A percentile compares a stretch with the other conserved stretches of the same genome.
phyloP scores from a whole-genome alignment of 1,284 basidiomycete genomes.

The Tilletia horrida region DNA sequence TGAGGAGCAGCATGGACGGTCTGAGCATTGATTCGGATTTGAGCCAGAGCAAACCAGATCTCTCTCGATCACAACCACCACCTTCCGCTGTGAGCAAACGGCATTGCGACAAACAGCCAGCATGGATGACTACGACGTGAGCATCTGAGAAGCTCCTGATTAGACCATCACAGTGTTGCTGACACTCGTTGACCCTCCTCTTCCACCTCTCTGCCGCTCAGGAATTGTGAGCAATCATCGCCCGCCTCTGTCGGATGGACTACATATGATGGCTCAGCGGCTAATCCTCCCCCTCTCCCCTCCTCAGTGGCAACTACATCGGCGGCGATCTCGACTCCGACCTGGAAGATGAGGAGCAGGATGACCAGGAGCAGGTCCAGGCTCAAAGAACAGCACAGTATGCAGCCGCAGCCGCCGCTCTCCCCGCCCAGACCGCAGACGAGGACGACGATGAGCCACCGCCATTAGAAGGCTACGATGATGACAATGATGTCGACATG shows the following conservation, averaged over 20 bases:
- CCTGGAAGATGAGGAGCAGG: conserved; percentile 29
- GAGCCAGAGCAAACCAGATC: no score
- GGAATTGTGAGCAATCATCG: conserved; percentile 14
- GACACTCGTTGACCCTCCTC: neutral
- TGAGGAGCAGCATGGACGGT: no score
- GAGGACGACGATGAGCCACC: conserved; percentile 43
- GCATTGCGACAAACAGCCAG: neutral
- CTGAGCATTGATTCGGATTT: no score
- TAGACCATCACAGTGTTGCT: neutral
- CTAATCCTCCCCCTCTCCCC: neutral
- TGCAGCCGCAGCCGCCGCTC: neutral
- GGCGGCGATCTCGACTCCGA: conserved; percentile 53
- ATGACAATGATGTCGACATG: conserved; percentile 56
- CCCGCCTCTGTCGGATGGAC: neutral
- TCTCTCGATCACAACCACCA: no score
- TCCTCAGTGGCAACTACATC: conserved; percentile 50
- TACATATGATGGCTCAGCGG: neutral
- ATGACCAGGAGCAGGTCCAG: conserved; percentile 25
- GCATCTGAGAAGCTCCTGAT: neutral
- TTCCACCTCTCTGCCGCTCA: neutral
- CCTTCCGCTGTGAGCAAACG: no score
- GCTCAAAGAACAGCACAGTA: conserved; percentile 4
- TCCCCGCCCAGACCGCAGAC: neutral
- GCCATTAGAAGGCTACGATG: conserved; percentile 74
- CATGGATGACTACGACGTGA: conserved; percentile 53